These are phyloP conservation scores for Podospora pseudoanserina DNA, from an alignment of 495 filamentous ascomycete genomes.

Conservation along the genomic window DNA sequence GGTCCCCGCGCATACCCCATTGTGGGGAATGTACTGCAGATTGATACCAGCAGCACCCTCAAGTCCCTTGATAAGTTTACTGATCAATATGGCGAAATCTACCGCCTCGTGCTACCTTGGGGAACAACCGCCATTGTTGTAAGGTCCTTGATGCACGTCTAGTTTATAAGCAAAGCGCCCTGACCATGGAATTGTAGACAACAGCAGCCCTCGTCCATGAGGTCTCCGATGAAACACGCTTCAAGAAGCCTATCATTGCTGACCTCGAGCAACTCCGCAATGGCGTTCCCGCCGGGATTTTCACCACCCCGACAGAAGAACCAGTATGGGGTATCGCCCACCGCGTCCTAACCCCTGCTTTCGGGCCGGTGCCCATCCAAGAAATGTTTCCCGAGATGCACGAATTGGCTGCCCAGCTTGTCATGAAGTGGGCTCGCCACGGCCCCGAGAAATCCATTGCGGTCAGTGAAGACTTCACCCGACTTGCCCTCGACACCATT, in stretches of 20 bases:
- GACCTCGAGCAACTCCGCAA: conserved; percentile 45
- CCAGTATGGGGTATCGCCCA: conserved; percentile 63
- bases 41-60: neutral
- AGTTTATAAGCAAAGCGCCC: too few relatives aligned
- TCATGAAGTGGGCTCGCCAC: conserved; percentile 62
- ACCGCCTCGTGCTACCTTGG: neutral
- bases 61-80: neutral
- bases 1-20: neutral
- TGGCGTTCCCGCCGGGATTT: conserved; percentile 55
- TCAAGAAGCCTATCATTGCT: conserved; percentile 16
- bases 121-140: neutral
- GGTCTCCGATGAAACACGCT: conserved; percentile 4
- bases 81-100: conserved; percentile 5
- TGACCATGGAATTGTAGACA: neutral
- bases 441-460: conserved; percentile 50
- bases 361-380: conserved; percentile 59
- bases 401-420: conserved; percentile 59
- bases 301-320: conserved; percentile 49
- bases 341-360: conserved; percentile 56
- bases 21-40: neutral
- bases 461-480: conserved; percentile 60
- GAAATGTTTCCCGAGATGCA: conserved; percentile 63
- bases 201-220: conserved; percentile 5
- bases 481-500: conserved; percentile 62
- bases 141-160: neutral